A percentile compares a stretch with the other conserved stretches of the same genome.
phyloP scores from a whole-genome alignment of 2,329 filamentous ascomycete genomes.

The Diaporthe vaccinii region DNA sequence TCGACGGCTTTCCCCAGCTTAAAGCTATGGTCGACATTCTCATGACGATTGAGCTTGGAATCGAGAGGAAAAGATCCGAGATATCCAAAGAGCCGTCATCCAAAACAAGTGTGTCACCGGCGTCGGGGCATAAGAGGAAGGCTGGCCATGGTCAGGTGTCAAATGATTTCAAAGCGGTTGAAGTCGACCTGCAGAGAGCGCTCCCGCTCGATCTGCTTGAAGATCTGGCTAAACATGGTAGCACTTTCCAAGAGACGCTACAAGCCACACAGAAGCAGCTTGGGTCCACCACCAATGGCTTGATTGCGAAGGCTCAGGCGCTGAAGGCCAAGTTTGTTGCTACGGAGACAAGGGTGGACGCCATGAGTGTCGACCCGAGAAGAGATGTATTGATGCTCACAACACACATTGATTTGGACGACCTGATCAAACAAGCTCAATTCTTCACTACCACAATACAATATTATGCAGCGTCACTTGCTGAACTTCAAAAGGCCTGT shows the following conservation, averaged over 20 bases:
- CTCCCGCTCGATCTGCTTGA: background rate
- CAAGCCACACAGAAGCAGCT: background rate
- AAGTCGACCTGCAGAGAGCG: background rate
- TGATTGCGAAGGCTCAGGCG: background rate
- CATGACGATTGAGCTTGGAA: background rate
- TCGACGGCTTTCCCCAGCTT: background rate
- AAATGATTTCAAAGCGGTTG: background rate
- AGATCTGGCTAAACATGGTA: background rate
- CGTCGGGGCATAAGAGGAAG: conserved; percentile 2
- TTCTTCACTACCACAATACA: background rate
- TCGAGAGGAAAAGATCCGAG: background rate
- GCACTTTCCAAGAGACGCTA: background rate
- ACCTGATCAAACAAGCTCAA: background rate
- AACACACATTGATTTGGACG: background rate
- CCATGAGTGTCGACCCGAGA: background rate
- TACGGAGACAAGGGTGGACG: background rate
- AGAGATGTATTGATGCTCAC: too few species aligned
- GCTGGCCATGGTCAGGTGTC: background rate
- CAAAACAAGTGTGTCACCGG: background rate
- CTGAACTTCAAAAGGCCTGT: background rate
- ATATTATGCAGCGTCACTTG: background rate
- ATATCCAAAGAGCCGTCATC: too few species aligned
- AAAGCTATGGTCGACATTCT: conserved; percentile 15
- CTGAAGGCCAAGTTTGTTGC: background rate
- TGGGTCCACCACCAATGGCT: background rate